A percentile compares a stretch with the other conserved stretches of the same genome.
Evolutionary conservation across 306 rosid species (phyloP).

Genomic region (Castanea mollissima): DNA sequence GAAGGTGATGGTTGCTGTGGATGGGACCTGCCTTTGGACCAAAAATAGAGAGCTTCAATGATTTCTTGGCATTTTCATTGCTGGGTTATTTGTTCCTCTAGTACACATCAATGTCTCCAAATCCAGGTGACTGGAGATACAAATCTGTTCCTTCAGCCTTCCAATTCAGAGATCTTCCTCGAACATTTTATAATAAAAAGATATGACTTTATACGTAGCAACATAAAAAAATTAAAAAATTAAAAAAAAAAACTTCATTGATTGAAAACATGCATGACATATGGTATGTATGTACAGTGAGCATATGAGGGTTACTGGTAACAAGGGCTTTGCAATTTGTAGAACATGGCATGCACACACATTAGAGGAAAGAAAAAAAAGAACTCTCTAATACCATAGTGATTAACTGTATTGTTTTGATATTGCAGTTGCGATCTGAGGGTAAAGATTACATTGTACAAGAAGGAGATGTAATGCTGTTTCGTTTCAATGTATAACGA

Average conservation of each 20-base stretch:
- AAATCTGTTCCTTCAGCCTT: too few species aligned
- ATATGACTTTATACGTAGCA: neutral
- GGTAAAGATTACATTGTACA: conserved; percentile 89
- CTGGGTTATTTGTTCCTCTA: too few species aligned
- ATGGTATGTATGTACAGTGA: neutral
- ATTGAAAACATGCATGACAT: neutral
- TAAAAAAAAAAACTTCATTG: neutral
- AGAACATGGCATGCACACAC: neutral
- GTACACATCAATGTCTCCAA: too few species aligned
- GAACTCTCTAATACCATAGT: conserved; percentile 5
- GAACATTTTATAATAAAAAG: neutral
- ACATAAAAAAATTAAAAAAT: too few species aligned
- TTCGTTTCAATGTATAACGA: conserved; percentile 81
- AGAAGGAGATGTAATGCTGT: conserved; percentile 97
- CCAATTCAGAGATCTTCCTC: neutral
- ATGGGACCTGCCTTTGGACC: too few species aligned
- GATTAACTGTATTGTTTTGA: neutral
- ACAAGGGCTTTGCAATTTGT: neutral
- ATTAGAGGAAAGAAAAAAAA: neutral
- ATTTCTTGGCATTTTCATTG: too few species aligned
- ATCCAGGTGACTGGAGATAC: too few species aligned
- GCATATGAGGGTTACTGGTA: neutral
- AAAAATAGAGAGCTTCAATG: too few species aligned
- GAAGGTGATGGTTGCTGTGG: too few species aligned
- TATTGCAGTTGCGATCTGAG: conserved; percentile 89